Conservation (phyloP, 495 filamentous ascomycete species). For the Penicillium salamii region DNA sequence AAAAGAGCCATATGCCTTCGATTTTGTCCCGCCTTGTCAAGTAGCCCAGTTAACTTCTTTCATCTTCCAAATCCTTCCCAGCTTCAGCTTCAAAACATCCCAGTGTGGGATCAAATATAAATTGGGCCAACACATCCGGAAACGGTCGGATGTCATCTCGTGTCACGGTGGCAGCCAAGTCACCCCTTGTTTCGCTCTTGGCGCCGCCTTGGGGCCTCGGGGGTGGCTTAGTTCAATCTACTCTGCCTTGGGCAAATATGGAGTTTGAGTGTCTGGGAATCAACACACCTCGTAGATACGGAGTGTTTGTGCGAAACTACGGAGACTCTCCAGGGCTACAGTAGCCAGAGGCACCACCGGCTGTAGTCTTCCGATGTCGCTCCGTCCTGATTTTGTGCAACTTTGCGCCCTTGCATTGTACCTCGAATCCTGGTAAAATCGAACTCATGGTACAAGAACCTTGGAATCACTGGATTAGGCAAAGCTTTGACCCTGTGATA, state of each 20-base stretch:
- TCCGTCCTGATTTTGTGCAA: neutral
- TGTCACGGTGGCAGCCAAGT: neutral
- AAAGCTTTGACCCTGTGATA: constrained; percentile 1
- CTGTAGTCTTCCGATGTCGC: too few relatives aligned
- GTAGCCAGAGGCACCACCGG: too few relatives aligned
- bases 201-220: neutral
- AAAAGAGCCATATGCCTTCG: too few relatives aligned
- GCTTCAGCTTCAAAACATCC: too few relatives aligned
- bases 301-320: too few relatives aligned
- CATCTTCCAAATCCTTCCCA: too few relatives aligned
- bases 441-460: neutral
- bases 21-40: too few relatives aligned
- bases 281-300: neutral
- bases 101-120: too few relatives aligned
- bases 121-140: neutral
- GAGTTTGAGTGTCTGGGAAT: neutral
- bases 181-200: neutral
- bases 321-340: too few relatives aligned
- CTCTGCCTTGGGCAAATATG: neutral
- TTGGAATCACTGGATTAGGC: neutral
- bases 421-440: neutral
- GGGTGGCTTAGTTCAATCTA: neutral
- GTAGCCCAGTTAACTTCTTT: too few relatives aligned
- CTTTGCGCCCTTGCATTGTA: too few relatives aligned
- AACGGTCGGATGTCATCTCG: constrained; percentile 1